Conservation (phyloP, 176 grass and related monocot genomes). For the Paspalum notatum region DNA sequence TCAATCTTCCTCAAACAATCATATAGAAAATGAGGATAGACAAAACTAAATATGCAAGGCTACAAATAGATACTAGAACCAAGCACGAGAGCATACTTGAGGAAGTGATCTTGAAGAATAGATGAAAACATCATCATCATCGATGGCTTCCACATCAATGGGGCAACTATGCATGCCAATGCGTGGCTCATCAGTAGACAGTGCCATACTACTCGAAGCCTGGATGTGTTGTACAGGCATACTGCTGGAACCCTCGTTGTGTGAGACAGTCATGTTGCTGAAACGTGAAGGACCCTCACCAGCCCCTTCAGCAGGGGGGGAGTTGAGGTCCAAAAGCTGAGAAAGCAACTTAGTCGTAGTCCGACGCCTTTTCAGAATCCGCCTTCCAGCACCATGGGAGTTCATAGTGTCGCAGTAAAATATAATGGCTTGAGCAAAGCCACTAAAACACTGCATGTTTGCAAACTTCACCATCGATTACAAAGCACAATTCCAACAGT, state of each 20-base stretch:
- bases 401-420: slow-evolving; percentile 36
- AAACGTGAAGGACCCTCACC: slow-evolving; percentile 5
- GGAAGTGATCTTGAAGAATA: slow-evolving; percentile 52
- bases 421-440: not conserved
- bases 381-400: slow-evolving; percentile 21
- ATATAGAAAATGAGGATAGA: not conserved
- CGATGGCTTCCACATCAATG: slow-evolving; percentile 60
- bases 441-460: slow-evolving; percentile 17
- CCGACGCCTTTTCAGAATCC: slow-evolving; percentile 40
- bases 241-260: not conserved
- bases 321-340: slow-evolving; percentile 50
- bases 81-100: slow-evolving; percentile 52
- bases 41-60: not conserved
- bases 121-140: slow-evolving; percentile 77
- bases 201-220: slow-evolving; percentile 9
- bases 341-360: slow-evolving; percentile 14
- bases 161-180: slow-evolving; percentile 49
- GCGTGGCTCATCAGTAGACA: slow-evolving; percentile 8
- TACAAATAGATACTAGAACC: slow-evolving; percentile 30
- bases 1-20: slow-evolving; percentile 8
- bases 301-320: slow-evolving; percentile 41
- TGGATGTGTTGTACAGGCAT: slow-evolving; percentile 2
- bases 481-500: slow-evolving; percentile 4
- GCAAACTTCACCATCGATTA: not conserved
- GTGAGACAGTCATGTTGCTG: slow-evolving; percentile 1